A percentile compares a stretch with the other conserved stretches of the same genome.
Conservation (phyloP, 2,329 filamentous ascomycete genomes). For the Colletotrichum karsti region DNA sequence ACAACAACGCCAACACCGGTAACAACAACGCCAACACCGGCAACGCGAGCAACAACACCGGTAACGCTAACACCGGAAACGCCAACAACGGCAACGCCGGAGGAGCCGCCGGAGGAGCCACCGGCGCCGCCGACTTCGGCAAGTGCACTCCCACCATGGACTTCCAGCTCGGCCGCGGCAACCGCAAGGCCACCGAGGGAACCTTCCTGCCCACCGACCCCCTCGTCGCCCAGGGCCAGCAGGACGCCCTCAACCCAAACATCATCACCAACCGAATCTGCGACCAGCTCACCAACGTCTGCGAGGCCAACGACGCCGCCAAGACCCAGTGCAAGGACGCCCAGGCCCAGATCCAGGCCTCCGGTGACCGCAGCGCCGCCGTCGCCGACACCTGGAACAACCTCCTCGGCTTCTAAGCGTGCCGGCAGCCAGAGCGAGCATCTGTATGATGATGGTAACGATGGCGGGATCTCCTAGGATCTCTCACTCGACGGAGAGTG, state of each 20-base stretch:
- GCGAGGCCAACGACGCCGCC: constrained; percentile 64
- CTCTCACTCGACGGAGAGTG: too few relatives aligned
- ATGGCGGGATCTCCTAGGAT: background rate
- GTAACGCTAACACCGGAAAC: background rate
- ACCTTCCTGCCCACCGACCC: constrained; percentile 68
- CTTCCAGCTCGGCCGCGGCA: constrained; percentile 62
- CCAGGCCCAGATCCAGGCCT: constrained; percentile 56
- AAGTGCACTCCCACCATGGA: constrained; percentile 60
- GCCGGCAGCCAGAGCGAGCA: too few relatives aligned
- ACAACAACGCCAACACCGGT: constrained; percentile 36
- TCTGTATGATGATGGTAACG: background rate
- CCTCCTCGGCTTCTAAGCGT: constrained; percentile 45
- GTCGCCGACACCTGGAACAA: constrained; percentile 59
- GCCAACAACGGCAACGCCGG: constrained; percentile 32
- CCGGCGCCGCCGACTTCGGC: constrained; percentile 56
- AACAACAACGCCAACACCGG: constrained; percentile 34
- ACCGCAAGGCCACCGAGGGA: constrained; percentile 59
- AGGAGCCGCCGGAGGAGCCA: constrained; percentile 32
- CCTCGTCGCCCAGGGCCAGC: constrained; percentile 62
- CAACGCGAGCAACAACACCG: constrained; percentile 6
- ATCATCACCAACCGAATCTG: constrained; percentile 72
- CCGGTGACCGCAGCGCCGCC: constrained; percentile 55
- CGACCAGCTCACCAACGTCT: constrained; percentile 68
- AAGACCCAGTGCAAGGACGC: constrained; percentile 56
- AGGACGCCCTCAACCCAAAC: constrained; percentile 68